Evolutionary conservation across 2,329 filamentous ascomycete species (phyloP), one percentile per base, ranked within the genome.

Genomic region (Aspergillus chevalieri): DNA sequence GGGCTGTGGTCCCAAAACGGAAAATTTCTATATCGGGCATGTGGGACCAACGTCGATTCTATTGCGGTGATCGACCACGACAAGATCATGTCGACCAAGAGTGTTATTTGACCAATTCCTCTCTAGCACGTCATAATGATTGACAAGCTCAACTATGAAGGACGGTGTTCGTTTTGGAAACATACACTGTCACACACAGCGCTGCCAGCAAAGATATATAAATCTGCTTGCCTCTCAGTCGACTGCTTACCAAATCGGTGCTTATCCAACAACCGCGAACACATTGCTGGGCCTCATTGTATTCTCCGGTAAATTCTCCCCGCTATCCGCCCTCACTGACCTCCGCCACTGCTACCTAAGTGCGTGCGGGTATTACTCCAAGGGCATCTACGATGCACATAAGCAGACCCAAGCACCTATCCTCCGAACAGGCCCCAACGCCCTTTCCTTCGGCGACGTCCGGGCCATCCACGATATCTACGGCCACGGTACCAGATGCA

Each of bases 311-410:
- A 69, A 66, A 48, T 60, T 75, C 44, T 63, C 63, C 12, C 53
- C 60, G 8, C 60, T 75, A 2, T 67, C 74, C 1, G 73, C 71
- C n/a, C 64, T 76, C 24, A 69, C 69, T 9, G 67, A 73, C 51
- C 52, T 78, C 15, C 65, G 71, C 2, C 76, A 73, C 52, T 72
- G 74, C 57, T 54, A 69, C 3, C 59, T 74, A 4, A 68, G 73
- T 3, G 64, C 69, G 26, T 57, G 58, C 6, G 71, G 68, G 0
- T 69, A 68, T 47, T 70, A 74, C 12, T 76, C 73, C 2, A 61
- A 58, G 4, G 59, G 66, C 17, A 65, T 76, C 3, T 51, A 61
- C 3, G 64, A 74, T 47, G 60, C 73, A 28, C 76, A 78, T 58
- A 70, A 74, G 47, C 66, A 66, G 42, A 36, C 34, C 8, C 2